Evolutionary conservation across 345 rosid genomes (phyloP), one percentile per base, ranked within the genome.

Genomic region (Turnera subulata): DNA sequence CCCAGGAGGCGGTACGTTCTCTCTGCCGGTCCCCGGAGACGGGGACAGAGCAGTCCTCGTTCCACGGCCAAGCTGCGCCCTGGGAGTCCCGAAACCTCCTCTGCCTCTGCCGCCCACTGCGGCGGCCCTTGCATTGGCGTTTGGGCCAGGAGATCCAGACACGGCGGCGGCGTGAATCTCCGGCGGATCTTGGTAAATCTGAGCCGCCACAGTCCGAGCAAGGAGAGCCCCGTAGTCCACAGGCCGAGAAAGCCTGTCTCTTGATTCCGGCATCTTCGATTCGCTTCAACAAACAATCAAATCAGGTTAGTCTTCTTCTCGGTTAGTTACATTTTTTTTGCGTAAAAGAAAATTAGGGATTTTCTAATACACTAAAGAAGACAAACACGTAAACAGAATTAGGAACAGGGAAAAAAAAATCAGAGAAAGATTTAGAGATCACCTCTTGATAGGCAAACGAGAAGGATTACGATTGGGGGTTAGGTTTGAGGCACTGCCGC

Each of bases 181-280:
- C 15, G 77, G 63, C 23, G 63, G 79, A 37, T 81, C 85, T 9
- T 59, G 55, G 7, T 71, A 60, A 11, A 79, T 45, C 20, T 58
- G 39, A 17, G 15, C 32, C 56, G 69, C 2, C 73, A 49, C 0
- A 84, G 78, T 59, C 4, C 64, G 78, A 40, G 68, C 66, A 37
- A 71, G 83, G 46, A 73, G 46, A 1, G 62, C 67, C 0, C 80
- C 78, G 21, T 83, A 20, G 49, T 92, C 97, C 0, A 85, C 75
- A 0, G 83, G 68, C 62, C 85, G 75, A 18, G 55, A 47, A 24
- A 85, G 43, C 53, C 99, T 73, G 50, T 89, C 94, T 64, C 99
- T 82, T 12, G 94, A 61, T 65, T 84, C 88, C 26, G 80, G 63
- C 95, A 87, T 85, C 58, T 2, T 37, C 6, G 2, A 26, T 22